Percentiles rank a stretch among this genome's conserved stretches.
These are phyloP conservation scores for Xerocomus amazonicus DNA, from an alignment of 1,284 basidiomycete genomes.

Conservation along the genomic window DNA sequence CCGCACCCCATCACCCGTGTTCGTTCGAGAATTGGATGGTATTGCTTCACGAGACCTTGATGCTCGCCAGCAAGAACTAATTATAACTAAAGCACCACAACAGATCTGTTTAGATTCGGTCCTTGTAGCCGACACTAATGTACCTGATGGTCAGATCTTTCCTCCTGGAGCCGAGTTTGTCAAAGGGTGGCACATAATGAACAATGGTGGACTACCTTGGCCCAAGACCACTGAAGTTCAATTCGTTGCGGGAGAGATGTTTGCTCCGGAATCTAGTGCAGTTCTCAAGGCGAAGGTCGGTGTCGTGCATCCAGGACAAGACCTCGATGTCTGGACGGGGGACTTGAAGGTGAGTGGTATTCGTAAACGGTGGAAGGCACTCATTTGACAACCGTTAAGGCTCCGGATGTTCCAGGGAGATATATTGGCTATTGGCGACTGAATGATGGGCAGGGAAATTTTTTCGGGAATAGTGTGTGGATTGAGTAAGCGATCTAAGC, in stretches of 20 bases:
- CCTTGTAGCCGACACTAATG: constrained; percentile 66
- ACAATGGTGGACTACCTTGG: constrained; percentile 63
- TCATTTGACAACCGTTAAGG: constrained; percentile 36
- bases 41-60: not conserved
- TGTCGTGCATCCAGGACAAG: constrained; percentile 48
- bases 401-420: constrained; percentile 67
- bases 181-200: constrained; percentile 75
- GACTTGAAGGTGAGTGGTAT: constrained; percentile 59
- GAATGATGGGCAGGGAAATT: constrained; percentile 50
- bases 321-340: constrained; percentile 64
- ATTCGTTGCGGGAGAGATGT: constrained; percentile 64
- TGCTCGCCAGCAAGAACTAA: constrained; percentile 1
- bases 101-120: constrained; percentile 42
- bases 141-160: constrained; percentile 72
- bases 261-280: constrained; percentile 37
- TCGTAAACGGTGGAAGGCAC: not conserved
- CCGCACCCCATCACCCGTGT: constrained; percentile 14
- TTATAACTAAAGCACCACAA: not conserved
- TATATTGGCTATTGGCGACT: constrained; percentile 77
- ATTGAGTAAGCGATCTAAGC: constrained; percentile 51
- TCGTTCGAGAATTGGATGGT: not conserved
- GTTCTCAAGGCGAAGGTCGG: constrained; percentile 48
- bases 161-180: constrained; percentile 82
- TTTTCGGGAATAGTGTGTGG: constrained; percentile 76
- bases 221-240: constrained; percentile 61